Evolutionary conservation across 345 rosid species (phyloP).

Genomic region (Eucalyptus viminalis): DNA sequence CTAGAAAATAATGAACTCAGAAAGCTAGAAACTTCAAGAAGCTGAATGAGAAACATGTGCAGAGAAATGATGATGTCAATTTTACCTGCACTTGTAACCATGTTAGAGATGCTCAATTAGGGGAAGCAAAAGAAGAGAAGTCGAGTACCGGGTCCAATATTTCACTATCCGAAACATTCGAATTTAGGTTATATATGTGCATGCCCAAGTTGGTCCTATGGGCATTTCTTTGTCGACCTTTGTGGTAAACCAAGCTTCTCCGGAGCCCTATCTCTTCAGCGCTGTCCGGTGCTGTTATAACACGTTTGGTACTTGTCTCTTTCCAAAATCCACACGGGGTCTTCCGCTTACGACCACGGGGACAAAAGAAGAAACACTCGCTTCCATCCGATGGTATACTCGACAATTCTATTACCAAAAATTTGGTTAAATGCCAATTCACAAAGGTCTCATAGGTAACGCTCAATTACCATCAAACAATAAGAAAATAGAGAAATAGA

Average conservation of each 20-base stretch:
- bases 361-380: background rate
- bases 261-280: background rate
- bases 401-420: background rate
- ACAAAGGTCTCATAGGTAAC: background rate
- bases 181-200: background rate
- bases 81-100: background rate
- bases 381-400: background rate
- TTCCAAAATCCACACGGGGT: background rate
- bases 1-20: background rate
- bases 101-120: background rate
- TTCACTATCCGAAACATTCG: background rate
- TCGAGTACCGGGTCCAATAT: background rate
- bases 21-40: background rate
- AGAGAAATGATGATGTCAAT: background rate
- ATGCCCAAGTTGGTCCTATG: background rate
- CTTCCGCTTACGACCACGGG: background rate
- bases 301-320: background rate
- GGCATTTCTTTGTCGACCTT: background rate
- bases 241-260: background rate
- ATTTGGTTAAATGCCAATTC: background rate
- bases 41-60: background rate
- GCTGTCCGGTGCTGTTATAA: background rate
- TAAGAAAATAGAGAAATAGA: background rate
- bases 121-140: background rate
- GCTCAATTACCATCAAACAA: background rate